Conservation (phyloP, 805 yeast genomes). For the Cyberlindnera japonica region DNA sequence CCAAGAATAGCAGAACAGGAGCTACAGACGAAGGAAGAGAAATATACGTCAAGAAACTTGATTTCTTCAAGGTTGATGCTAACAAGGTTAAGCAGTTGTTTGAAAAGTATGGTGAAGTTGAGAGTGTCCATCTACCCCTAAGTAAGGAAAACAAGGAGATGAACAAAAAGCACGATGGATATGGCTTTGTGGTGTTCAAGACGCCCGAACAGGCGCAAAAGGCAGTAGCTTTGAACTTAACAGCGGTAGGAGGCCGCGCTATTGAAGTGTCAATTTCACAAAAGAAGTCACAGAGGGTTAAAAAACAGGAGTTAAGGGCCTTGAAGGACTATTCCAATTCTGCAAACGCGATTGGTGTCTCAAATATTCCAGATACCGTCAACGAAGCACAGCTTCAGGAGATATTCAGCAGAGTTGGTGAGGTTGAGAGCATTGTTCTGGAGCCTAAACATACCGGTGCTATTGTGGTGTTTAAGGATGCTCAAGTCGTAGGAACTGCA, state of each 20-base stretch:
- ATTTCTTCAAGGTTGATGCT: slow-evolving; percentile 41
- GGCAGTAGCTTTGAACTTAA: slow-evolving; percentile 43
- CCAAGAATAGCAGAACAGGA: slow-evolving; percentile 38
- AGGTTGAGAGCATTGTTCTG: slow-evolving; percentile 40
- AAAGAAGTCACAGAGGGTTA: slow-evolving; percentile 33
- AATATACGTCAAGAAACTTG: slow-evolving; percentile 49
- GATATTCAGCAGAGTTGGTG: slow-evolving; percentile 33
- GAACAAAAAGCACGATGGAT: slow-evolving; percentile 48
- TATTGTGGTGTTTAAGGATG: slow-evolving; percentile 42
- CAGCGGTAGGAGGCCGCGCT: slow-evolving; percentile 41
- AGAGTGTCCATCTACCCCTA: slow-evolving; percentile 48
- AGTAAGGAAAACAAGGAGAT: slow-evolving; percentile 22
- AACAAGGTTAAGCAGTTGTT: slow-evolving; percentile 40
- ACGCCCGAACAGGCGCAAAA: slow-evolving; percentile 41
- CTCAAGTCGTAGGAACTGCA: slow-evolving; percentile 49
- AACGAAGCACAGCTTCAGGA: slow-evolving; percentile 33
- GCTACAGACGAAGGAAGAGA: slow-evolving; percentile 54
- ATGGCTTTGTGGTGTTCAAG: slow-evolving; percentile 57
- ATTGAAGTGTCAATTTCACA: slow-evolving; percentile 49
- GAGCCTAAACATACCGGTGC: slow-evolving; percentile 47
- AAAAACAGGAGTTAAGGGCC: slow-evolving; percentile 27
- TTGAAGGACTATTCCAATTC: slow-evolving; percentile 21
- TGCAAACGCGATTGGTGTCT: slow-evolving; percentile 23
- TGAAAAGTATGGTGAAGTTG: slow-evolving; percentile 48
- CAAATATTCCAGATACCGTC: slow-evolving; percentile 35